A percentile compares a stretch with the other conserved stretches of the same genome.
phyloP scores from a whole-genome alignment of 208 protist species.

The Zelonia costaricensis region DNA sequence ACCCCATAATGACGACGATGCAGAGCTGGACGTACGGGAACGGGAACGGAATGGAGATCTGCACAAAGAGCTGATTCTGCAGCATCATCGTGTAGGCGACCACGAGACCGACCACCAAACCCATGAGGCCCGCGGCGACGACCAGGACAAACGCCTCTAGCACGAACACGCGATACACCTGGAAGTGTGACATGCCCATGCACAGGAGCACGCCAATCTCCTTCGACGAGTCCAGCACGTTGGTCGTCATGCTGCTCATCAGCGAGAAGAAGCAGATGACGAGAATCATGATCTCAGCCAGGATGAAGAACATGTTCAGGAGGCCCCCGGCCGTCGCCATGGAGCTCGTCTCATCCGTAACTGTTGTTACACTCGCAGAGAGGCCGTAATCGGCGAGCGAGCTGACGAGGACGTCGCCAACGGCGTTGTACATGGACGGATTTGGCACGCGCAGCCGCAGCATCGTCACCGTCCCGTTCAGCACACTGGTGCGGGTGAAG shows the following conservation, averaged over 20 bases:
- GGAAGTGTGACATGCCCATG: conserved; percentile 78
- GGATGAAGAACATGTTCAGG: conserved; percentile 92
- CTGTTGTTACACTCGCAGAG: conserved; percentile 7
- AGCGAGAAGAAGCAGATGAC: conserved; percentile 95
- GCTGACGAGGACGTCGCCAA: conserved; percentile 11
- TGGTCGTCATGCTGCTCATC: conserved; percentile 91
- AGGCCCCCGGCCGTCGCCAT: conserved; percentile 54
- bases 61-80: conserved; percentile 90
- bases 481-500: conserved; percentile 15
- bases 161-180: conserved; percentile 92
- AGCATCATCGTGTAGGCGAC: conserved; percentile 92
- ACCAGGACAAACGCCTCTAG: conserved; percentile 96
- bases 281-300: conserved; percentile 89
- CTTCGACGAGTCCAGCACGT: conserved; percentile 94
- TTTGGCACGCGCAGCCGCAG: conserved; percentile 12
- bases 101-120: conserved; percentile 86
- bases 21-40: conserved; percentile 88
- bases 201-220: conserved; percentile 95
- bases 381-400: neutral
- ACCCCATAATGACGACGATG: conserved; percentile 46
- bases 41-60: conserved; percentile 89
- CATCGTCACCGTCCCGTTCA: neutral
- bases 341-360: conserved; percentile 22
- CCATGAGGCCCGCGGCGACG: conserved; percentile 85
- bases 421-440: neutral